These are phyloP conservation scores for Ganoderma sinense DNA, from an alignment of 1,284 basidiomycete genomes.

Conservation along the genomic window DNA sequence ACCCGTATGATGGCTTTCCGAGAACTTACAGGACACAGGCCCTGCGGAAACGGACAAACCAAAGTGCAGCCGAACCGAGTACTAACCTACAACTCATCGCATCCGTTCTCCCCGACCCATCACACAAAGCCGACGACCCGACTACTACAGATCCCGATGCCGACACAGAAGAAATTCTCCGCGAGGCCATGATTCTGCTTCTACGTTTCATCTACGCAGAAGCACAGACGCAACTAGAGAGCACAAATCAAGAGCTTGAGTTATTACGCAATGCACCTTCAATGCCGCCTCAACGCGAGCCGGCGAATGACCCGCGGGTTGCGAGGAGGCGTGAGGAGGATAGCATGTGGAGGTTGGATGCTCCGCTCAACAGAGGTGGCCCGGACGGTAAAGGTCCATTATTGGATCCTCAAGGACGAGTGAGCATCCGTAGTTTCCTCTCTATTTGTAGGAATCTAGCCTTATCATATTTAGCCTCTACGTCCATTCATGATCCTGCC, in stretches of 20 bases:
- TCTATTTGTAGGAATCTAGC: not conserved
- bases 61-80: slow-evolving; percentile 42
- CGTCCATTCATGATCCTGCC: slow-evolving; percentile 94
- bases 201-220: slow-evolving; percentile 80
- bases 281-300: slow-evolving; percentile 39
- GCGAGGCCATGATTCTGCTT: slow-evolving; percentile 74
- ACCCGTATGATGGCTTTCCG: not conserved
- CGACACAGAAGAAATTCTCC: slow-evolving; percentile 68
- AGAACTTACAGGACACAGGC: slow-evolving; percentile 45
- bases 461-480: slow-evolving; percentile 61
- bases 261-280: slow-evolving; percentile 70
- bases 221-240: slow-evolving; percentile 73
- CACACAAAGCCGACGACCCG: slow-evolving; percentile 37
- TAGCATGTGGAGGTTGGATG: slow-evolving; percentile 83
- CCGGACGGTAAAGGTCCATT: slow-evolving; percentile 68
- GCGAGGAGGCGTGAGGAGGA: slow-evolving; percentile 53
- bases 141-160: slow-evolving; percentile 61
- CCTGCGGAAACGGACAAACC: slow-evolving; percentile 59
- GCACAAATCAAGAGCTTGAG: slow-evolving; percentile 77
- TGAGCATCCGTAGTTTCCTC: slow-evolving; percentile 40
- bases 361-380: slow-evolving; percentile 43
- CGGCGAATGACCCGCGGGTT: slow-evolving; percentile 44
- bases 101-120: slow-evolving; percentile 61
- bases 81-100: slow-evolving; percentile 67
- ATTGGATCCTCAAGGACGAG: slow-evolving; percentile 80